Base-by-base conservation (phyloP, 345 rosid genomes). In the Eucalyptus marginata region DNA sequence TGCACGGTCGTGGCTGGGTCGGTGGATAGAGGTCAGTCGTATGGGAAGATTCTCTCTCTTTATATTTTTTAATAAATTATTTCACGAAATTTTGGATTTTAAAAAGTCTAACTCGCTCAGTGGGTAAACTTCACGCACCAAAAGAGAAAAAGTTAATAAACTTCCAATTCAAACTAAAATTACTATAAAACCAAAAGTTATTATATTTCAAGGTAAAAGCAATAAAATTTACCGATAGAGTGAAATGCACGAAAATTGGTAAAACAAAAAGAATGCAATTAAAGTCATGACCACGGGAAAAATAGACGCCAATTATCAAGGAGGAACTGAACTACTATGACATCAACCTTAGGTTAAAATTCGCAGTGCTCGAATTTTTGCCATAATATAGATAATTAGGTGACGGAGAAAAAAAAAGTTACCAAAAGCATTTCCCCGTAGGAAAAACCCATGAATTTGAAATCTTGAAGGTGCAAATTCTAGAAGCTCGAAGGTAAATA, bases 201-300 rank as follows among this genome's bases (percentile, higher is more conserved):
- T 59, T 11, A 59, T 59, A 27, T 27, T 59, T 59, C 15, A 59
- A 12, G 66, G 66, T 59, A 59, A 59, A 59, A 59, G 29, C 66
- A 59, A 59, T 25, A n/a, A 64, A 27, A 27, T 59, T 59, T 27
- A 59, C 31, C 0, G 0, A 59, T 11, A 13, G 33, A 6, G 14
- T 59, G 0, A 27, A 59, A 62, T 29, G 68, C 0, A n/a, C 0
- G 4, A 29, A 64, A 64, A 64, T 25, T 58, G 2, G 25, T 6
- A 27, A 62, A 62, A 62, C 1, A 0, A 62, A 25, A 27, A 12
- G 15, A 12, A 5, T 62, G 58, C 24, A 62, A 27, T 62, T 62
- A 27, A 2, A 62, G 68, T 27, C 68, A 27, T 0, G 4, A 62
- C 1, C 68, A 62, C 2, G 1, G 31, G 15, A 59, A 62, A 27